Conservation (phyloP, 306 rosid species). For the Gastrolobium villosum region DNA sequence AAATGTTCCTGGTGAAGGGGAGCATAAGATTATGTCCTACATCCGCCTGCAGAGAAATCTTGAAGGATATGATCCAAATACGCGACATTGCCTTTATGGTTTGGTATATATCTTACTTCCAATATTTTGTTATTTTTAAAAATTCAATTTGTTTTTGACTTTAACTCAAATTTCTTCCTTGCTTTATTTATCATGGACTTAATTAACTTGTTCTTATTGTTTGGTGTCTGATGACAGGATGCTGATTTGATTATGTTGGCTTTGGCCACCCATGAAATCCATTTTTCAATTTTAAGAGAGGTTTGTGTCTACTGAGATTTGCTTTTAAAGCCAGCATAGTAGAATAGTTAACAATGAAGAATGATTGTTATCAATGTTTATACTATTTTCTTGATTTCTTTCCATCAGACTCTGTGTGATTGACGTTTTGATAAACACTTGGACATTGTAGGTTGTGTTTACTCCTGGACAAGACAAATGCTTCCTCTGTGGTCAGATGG, state of each 20-base stretch:
- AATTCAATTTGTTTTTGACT: constrained; percentile 12
- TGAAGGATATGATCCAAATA: constrained; percentile 91
- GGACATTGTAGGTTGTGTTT: constrained; percentile 78
- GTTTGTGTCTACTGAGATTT: constrained; percentile 57
- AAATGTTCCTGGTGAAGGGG: constrained; percentile 99
- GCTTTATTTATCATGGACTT: constrained; percentile 18
- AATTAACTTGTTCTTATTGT: constrained; percentile 32
- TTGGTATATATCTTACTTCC: constrained; percentile 81
- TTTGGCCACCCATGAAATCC: constrained; percentile 96
- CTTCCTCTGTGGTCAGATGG: constrained; percentile 94
- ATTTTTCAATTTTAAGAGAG: constrained; percentile 98
- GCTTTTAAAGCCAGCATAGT: constrained; percentile 4
- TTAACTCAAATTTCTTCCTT: constrained; percentile 15
- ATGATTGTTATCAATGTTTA: constrained; percentile 15
- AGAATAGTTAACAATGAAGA: constrained; percentile 14
- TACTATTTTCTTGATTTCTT: constrained; percentile 34
- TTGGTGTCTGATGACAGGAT: constrained; percentile 70
- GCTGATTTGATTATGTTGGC: constrained; percentile 99
- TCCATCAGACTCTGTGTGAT: constrained; percentile 36
- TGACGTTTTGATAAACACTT: constrained; percentile 36
- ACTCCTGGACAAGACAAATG: constrained; percentile 97
- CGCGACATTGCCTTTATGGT: constrained; percentile 98
- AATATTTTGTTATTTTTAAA: constrained; percentile 30
- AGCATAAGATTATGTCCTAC: constrained; percentile 97
- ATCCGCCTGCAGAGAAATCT: constrained; percentile 98